Base-by-base conservation (phyloP, 768 basidiomycete genomes). In the Lactifluus subvellereus region DNA sequence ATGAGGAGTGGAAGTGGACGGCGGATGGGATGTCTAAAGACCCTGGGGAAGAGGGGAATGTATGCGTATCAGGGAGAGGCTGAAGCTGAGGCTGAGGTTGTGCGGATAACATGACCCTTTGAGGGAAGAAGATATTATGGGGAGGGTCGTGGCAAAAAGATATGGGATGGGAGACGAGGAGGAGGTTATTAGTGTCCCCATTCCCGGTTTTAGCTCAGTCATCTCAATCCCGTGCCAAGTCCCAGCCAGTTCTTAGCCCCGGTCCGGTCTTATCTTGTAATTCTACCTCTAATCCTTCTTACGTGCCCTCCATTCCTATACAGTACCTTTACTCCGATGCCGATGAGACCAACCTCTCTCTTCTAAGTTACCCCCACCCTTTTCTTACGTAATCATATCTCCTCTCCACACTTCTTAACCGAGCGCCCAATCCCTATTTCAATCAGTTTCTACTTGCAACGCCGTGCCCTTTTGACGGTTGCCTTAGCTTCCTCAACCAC, bases 61-160 rank as follows among this genome's bases (percentile, higher is more conserved):
- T 14, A 76, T 70, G 43, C 75, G 75, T 62, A 78, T 73, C 77
- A 76, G 78, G 50, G 56, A 67, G 45, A 27, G 63, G 62, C 10
- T 38, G 22, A 13, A 57, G 22, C 2, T 38, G 22, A 13, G 59
- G 22, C 2, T 16, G 10, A 9, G 60, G 53, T 0, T 18, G 63
- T 45, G 47, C 42, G 6, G 63, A 64, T 16, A 64, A 51, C 63
- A 64, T 64, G 4, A 16, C 7, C 8, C 37, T 11, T 10, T 40
- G 20, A 6, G 63, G 55, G 60, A 61, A 42, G 50, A 54, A 57
- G 27, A 49, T 33, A 54, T 55, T 16, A 49, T 18, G 58, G 38
- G 16, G 49, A 32, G 11, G 14, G 49, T 43, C 1, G 43, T 6
- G 18, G 16, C 1, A 18, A 11, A 43, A n/a, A 18, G 18, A n/a